Base-by-base conservation (phyloP, 306 rosid genomes). In the Corylus americana region DNA sequence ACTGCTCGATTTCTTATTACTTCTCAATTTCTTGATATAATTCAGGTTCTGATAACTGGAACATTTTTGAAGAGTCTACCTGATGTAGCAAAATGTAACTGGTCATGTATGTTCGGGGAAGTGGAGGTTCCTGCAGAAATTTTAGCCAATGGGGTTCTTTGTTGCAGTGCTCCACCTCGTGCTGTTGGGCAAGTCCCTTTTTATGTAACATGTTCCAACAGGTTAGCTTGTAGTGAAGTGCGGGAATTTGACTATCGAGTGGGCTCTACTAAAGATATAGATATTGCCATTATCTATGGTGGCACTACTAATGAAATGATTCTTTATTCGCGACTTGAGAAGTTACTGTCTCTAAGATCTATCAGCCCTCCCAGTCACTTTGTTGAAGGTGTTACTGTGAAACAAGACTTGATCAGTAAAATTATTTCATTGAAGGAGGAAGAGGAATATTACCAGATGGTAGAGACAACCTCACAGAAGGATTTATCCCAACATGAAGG, bases 31-130 rank as follows among this genome's bases (percentile, higher is more conserved):
- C 59, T 87, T 44, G 73, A 74, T 70, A 62, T 37, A 51, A 70
- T 77, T 47, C 95, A 93, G 98, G 97, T 93, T 81, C 79, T 89
- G 81, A 84, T 91, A 82, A 81, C 85, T 80, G 98, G 98, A 66
- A 78, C 84, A 59, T 90, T 91, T 87, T 84, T 93, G 78, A 89
- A 82, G 81, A 82, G 78, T 81, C 86, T 71, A 72, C 82, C 79
- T 44, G 87, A 81, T 74, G 83, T 80, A 59, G 80, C 75, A 75
- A 79, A 84, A 61, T 82, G 76, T 62, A 78, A 85, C 42, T 93
- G 98, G 98, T 93, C 97, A 14, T 91, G 98, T 77, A 93, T 93
- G 98, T 93, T 91, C 74, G 98, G 98, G 78, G 98, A 93, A 87
- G 89, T 91, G 66, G 98, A 93, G 90, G 98, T 91, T 82, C 88